Evolutionary conservation across 805 yeast genomes (phyloP).

Genomic region (Cyberlindnera amylophila): DNA sequence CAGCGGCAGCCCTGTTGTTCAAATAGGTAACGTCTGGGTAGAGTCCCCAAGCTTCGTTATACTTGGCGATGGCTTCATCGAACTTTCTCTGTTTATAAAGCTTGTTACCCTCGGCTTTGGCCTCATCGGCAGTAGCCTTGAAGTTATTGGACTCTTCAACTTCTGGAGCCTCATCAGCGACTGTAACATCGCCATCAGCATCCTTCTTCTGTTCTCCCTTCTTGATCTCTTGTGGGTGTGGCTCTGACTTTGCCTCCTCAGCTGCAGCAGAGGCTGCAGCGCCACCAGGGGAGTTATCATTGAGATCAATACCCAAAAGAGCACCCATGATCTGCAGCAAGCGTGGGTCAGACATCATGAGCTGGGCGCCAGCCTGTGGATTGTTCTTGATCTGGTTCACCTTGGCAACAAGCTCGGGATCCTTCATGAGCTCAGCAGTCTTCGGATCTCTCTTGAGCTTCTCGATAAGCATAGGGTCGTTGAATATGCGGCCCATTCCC

Average conservation of each 20-base stretch:
- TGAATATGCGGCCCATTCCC: constrained; percentile 75
- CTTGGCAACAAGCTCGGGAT: constrained; percentile 76
- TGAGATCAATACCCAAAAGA: constrained; percentile 76
- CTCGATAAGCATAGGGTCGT: constrained; percentile 73
- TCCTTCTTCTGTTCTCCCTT: constrained; percentile 31
- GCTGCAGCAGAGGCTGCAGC: constrained; percentile 15
- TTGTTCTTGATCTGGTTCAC: constrained; percentile 56
- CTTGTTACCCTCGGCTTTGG: constrained; percentile 81
- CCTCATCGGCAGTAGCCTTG: constrained; percentile 55
- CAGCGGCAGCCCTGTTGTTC: constrained; percentile 97
- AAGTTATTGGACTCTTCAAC: constrained; percentile 4
- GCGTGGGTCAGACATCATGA: constrained; percentile 76
- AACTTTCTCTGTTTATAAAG: constrained; percentile 84
- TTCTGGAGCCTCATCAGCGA: constrained; percentile 22
- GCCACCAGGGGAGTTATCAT: constrained; percentile 27
- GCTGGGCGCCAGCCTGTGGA: constrained; percentile 71
- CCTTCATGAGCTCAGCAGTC: constrained; percentile 82
- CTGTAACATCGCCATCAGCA: constrained; percentile 32
- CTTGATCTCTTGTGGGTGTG: constrained; percentile 14
- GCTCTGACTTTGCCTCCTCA: neutral
- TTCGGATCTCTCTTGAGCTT: constrained; percentile 80
- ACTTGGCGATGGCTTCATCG: constrained; percentile 86
- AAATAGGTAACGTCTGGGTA: constrained; percentile 84
- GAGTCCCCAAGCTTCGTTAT: constrained; percentile 81
- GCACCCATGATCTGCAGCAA: constrained; percentile 86